These are phyloP conservation scores for Adansonia rubrostipa DNA, from an alignment of 441 rosid genomes.

Conservation along the genomic window DNA sequence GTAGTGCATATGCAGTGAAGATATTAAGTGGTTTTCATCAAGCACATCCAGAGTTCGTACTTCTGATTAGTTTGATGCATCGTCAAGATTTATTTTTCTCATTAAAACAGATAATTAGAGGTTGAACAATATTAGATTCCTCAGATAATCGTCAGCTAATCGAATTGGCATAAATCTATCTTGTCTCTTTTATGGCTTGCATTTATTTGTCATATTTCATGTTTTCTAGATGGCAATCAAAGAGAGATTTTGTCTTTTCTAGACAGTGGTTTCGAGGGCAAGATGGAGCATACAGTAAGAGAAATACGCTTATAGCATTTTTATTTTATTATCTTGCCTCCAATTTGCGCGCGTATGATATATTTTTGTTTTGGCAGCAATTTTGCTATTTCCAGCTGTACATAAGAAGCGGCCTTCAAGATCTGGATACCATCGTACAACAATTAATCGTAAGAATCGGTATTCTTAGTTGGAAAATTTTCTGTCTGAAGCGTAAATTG, in stretches of 20 bases:
- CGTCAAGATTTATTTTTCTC: not conserved
- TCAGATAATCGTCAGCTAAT: slow-evolving; percentile 7
- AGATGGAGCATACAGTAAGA: slow-evolving; percentile 99
- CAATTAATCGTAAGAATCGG: slow-evolving; percentile 74
- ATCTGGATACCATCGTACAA: slow-evolving; percentile 91
- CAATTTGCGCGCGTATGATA: slow-evolving; percentile 27
- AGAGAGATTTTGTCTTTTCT: slow-evolving; percentile 93
- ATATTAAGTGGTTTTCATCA: not conserved
- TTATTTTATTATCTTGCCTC: slow-evolving; percentile 26
- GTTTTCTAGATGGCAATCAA: slow-evolving; percentile 86
- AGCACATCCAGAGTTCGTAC: not conserved
- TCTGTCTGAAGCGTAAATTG: slow-evolving; percentile 23
- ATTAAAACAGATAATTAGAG: not conserved
- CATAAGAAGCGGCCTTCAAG: slow-evolving; percentile 79
- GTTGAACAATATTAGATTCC: slow-evolving; percentile 17
- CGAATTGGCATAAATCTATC: slow-evolving; percentile 18
- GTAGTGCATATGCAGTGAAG: slow-evolving; percentile 9
- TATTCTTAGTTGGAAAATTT: slow-evolving; percentile 16
- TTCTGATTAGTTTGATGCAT: slow-evolving; percentile 11
- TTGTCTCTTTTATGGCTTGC: slow-evolving; percentile 18
- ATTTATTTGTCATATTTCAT: slow-evolving; percentile 34
- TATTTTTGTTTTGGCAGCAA: slow-evolving; percentile 57
- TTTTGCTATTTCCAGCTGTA: slow-evolving; percentile 85
- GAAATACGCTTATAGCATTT: slow-evolving; percentile 36
- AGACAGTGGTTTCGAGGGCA: slow-evolving; percentile 98